phyloP scores from a whole-genome alignment of 106 monocot species.

The Acorus calamus region DNA sequence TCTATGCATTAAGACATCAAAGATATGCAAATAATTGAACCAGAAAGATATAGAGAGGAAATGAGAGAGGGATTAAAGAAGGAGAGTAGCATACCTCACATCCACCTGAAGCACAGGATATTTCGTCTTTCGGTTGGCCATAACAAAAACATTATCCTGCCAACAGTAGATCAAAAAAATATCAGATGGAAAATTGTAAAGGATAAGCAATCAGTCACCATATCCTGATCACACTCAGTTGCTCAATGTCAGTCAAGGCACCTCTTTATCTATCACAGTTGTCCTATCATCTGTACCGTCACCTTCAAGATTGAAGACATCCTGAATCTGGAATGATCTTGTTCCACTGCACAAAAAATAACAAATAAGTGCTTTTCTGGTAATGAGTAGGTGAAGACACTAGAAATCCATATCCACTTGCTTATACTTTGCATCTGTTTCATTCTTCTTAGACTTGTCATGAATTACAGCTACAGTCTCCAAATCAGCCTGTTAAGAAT shows the following conservation, averaged over 20 bases:
- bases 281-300: slow-evolving; percentile 84
- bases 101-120: slow-evolving; percentile 97
- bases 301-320: slow-evolving; percentile 67
- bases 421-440: slow-evolving; percentile 57
- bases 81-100: slow-evolving; percentile 40
- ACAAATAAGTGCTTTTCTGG: neutral
- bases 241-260: slow-evolving; percentile 1
- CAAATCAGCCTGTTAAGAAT: slow-evolving; percentile 58
- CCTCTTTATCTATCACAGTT: slow-evolving; percentile 93
- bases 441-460: slow-evolving; percentile 88
- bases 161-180: slow-evolving; percentile 4
- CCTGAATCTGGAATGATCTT: slow-evolving; percentile 76
- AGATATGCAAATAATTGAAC: too few relatives aligned
- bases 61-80: too few relatives aligned
- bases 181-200: slow-evolving; percentile 3
- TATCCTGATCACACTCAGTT: too few relatives aligned
- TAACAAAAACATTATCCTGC: slow-evolving; percentile 94
- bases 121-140: slow-evolving; percentile 95
- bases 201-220: neutral
- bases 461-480: slow-evolving; percentile 95
- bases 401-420: neutral
- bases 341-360: slow-evolving; percentile 34
- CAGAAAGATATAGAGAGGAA: too few relatives aligned
- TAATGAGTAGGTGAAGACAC: neutral
- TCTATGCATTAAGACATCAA: too few relatives aligned